phyloP scores from a whole-genome alignment of 352 stramenopile species.

The Thalassiosira sp. region DNA sequence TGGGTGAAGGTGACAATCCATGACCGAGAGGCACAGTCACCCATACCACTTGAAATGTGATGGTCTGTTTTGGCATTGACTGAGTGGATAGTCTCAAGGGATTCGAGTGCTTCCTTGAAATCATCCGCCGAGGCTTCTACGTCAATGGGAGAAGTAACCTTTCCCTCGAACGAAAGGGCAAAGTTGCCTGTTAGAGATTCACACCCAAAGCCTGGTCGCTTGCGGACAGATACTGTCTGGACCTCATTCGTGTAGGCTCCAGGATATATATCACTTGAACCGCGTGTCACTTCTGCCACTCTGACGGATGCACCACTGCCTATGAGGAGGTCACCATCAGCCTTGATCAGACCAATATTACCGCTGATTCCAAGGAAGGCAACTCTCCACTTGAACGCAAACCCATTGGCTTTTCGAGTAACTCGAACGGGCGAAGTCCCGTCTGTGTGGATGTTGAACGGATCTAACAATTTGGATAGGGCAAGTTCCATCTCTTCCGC shows the following conservation, averaged over 20 bases:
- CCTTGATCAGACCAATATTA: slow-evolving; percentile 87
- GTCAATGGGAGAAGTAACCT: slow-evolving; percentile 83
- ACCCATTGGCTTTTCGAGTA: slow-evolving; percentile 72
- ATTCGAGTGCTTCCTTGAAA: slow-evolving; percentile 86
- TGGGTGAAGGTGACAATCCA: slow-evolving; percentile 95
- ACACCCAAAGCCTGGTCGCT: slow-evolving; percentile 58
- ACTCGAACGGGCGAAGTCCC: slow-evolving; percentile 44
- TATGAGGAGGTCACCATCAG: slow-evolving; percentile 85
- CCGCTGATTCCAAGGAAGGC: slow-evolving; percentile 89
- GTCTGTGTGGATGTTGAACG: slow-evolving; percentile 38
- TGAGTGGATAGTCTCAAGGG: slow-evolving; percentile 83
- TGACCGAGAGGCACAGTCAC: slow-evolving; percentile 36
- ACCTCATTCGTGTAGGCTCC: slow-evolving; percentile 93
- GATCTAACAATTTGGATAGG: slow-evolving; percentile 38
- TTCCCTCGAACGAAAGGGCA: slow-evolving; percentile 88
- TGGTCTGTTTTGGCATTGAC: slow-evolving; percentile 76
- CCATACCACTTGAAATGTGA: slow-evolving; percentile 39
- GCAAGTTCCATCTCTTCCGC: slow-evolving; percentile 39
- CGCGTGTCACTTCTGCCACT: slow-evolving; percentile 85
- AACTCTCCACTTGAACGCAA: slow-evolving; percentile 91
- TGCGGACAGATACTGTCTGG: slow-evolving; percentile 87
- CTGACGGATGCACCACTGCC: slow-evolving; percentile 87
- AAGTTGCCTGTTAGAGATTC: slow-evolving; percentile 85
- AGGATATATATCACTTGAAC: slow-evolving; percentile 88
- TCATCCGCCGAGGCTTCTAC: slow-evolving; percentile 85